These are phyloP conservation scores for Ceratocystis colombiana DNA, from an alignment of 2,329 filamentous ascomycete species.

Conservation along the genomic window DNA sequence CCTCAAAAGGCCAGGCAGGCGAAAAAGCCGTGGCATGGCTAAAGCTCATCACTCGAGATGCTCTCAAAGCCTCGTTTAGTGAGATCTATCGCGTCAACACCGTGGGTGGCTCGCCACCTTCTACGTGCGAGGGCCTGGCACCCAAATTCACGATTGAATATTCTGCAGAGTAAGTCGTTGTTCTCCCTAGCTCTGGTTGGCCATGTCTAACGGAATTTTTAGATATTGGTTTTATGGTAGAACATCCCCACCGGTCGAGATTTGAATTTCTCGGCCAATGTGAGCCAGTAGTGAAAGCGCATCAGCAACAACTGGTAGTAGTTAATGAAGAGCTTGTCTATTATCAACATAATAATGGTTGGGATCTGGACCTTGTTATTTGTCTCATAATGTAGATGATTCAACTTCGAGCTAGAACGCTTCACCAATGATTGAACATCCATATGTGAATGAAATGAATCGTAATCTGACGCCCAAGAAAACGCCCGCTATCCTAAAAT, in stretches of 20 bases:
- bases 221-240: constrained; percentile 35
- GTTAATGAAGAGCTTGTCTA: neutral
- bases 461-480: constrained; percentile 10
- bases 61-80: constrained; percentile 52
- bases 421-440: neutral
- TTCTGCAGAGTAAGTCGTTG: constrained; percentile 61
- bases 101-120: constrained; percentile 66
- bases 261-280: neutral
- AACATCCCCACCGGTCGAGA: neutral
- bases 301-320: neutral
- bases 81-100: constrained; percentile 79
- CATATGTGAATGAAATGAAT: constrained; percentile 6
- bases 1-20: constrained; percentile 50
- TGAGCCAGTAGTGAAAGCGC: neutral
- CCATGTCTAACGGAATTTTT: neutral
- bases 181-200: constrained; percentile 24
- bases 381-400: neutral
- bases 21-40: constrained; percentile 71
- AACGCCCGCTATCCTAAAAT: constrained; percentile 19
- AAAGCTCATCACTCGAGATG: constrained; percentile 47
- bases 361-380: neutral
- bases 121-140: constrained; percentile 57
- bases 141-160: constrained; percentile 66
- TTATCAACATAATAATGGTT: neutral
- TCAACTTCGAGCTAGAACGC: neutral